A percentile compares a stretch with the other conserved stretches of the same genome.
Conservation (phyloP, 441 rosid genomes). For the Erysimum cheiri region DNA sequence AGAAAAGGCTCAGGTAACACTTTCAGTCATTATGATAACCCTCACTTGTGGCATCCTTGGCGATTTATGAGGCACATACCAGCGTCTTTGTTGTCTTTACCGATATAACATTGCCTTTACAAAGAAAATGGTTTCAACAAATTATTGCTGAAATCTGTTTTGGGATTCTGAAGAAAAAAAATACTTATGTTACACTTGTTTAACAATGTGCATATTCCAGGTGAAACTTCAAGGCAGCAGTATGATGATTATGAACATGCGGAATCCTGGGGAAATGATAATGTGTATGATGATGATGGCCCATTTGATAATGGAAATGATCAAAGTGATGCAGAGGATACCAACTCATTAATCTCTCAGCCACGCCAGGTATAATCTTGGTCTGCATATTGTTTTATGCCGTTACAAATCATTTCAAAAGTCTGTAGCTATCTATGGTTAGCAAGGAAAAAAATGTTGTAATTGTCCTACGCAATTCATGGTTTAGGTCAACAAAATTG, state of each 20-base stretch:
- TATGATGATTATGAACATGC: constrained; percentile 56
- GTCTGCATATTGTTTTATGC: constrained; percentile 26
- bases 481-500: constrained; percentile 78
- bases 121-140: constrained; percentile 2
- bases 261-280: constrained; percentile 70
- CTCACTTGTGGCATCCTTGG: not conserved
- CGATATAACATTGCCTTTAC: not conserved
- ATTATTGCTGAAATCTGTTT: not conserved
- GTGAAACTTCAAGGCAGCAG: constrained; percentile 53
- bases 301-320: constrained; percentile 54
- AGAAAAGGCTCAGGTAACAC: constrained; percentile 65
- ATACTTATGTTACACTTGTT: constrained; percentile 1
- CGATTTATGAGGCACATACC: constrained; percentile 25
- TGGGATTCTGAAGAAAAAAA: constrained; percentile 5
- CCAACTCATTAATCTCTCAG: constrained; percentile 72
- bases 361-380: constrained; percentile 80
- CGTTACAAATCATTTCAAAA: constrained; percentile 15
- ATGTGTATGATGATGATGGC: constrained; percentile 48
- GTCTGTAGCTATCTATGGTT: not conserved
- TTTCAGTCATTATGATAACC: constrained; percentile 17
- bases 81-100: constrained; percentile 9
- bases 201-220: constrained; percentile 49
- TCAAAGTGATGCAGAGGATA: constrained; percentile 66
- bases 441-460: constrained; percentile 13
- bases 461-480: constrained; percentile 18